Evolutionary conservation across 2,329 filamentous ascomycete species (phyloP).

Genomic region (Cladosporium sp.): DNA sequence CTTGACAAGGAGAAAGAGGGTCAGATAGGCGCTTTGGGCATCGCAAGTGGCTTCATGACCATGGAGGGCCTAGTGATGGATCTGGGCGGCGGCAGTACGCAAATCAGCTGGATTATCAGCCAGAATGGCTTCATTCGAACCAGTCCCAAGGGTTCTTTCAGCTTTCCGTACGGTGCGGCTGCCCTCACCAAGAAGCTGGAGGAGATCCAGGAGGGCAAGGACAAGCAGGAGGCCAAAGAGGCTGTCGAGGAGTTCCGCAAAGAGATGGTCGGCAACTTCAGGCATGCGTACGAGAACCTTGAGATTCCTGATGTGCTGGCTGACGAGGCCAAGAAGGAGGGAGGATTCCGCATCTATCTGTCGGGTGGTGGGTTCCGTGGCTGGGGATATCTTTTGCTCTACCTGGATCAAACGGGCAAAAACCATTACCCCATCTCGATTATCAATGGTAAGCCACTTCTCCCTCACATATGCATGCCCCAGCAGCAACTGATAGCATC

Average conservation of each 20-base stretch:
- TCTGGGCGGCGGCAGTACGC: constrained; percentile 71
- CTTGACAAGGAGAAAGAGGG: constrained; percentile 72
- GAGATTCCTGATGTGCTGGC: constrained; percentile 53
- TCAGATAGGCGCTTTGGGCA: constrained; percentile 63
- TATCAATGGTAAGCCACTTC: constrained; percentile 53
- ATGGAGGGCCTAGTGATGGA: constrained; percentile 81
- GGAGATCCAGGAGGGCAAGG: constrained; percentile 23
- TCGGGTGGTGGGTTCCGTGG: constrained; percentile 88
- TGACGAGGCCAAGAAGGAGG: constrained; percentile 39
- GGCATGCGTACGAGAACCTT: constrained; percentile 35
- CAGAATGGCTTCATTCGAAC: constrained; percentile 49
- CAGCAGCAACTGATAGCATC: neutral
- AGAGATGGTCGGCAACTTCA: constrained; percentile 33
- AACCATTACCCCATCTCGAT: constrained; percentile 78
- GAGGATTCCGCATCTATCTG: constrained; percentile 69
- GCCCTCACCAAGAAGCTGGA: constrained; percentile 36
- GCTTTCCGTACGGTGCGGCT: constrained; percentile 67
- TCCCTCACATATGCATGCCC: too few species aligned
- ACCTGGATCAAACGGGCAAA: constrained; percentile 68
- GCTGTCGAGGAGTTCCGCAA: constrained; percentile 31
- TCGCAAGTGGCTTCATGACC: constrained; percentile 66
- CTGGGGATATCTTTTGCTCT: constrained; percentile 73
- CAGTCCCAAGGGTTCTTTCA: constrained; percentile 54
- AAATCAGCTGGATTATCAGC: constrained; percentile 62
- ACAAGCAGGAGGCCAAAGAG: constrained; percentile 30